These are phyloP conservation scores for Termitomyces sp. DNA, from an alignment of 768 basidiomycete species.

Conservation along the genomic window DNA sequence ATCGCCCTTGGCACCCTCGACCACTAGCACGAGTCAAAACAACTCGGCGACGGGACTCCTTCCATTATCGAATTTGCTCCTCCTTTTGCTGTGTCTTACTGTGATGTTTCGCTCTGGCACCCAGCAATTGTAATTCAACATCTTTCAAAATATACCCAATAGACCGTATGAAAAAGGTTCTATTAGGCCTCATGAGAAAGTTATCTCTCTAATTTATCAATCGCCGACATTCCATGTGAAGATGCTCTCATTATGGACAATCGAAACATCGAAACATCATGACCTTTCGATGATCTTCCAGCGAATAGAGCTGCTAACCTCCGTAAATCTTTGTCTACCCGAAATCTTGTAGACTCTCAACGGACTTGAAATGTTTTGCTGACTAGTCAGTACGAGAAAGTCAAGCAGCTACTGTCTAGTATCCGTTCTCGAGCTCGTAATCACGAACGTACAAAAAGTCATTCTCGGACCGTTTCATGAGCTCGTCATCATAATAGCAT, in stretches of 20 bases:
- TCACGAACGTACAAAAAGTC: not conserved
- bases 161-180: not conserved
- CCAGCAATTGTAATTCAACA: not conserved
- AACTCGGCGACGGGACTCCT: not conserved
- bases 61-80: not conserved
- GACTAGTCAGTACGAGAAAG: not conserved
- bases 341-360: not conserved
- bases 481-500: not conserved
- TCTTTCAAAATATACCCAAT: not conserved
- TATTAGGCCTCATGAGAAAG: not conserved
- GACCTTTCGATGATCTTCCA: not conserved
- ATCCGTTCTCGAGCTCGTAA: constrained; percentile 1
- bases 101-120: not conserved
- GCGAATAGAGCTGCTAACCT: not conserved
- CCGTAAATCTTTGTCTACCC: not conserved
- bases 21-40: not conserved
- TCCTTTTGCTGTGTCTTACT: constrained; percentile 3
- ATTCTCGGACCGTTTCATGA: not conserved
- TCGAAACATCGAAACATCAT: not conserved
- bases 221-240: not conserved
- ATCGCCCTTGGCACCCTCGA: not conserved
- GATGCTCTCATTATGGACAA: not conserved
- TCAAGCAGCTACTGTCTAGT: not conserved
- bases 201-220: not conserved
- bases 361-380: not conserved